Evolutionary conservation across 2,329 filamentous ascomycete genomes (phyloP), one percentile per base, ranked within the genome.

Genomic region (Nannizzia gypsea): DNA sequence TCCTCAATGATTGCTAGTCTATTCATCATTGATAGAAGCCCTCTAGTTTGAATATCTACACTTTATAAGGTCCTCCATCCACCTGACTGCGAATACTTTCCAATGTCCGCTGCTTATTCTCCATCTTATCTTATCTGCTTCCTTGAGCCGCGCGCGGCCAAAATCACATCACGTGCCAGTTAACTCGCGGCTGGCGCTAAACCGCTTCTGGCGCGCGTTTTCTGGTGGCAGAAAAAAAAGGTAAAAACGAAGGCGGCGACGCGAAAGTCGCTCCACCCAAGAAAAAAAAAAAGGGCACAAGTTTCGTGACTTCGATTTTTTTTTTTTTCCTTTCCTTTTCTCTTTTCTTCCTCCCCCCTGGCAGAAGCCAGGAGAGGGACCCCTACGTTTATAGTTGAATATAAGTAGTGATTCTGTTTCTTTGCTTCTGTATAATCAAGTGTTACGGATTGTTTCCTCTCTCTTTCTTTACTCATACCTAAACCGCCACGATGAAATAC

Each of bases 401-500:
- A 58, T 28, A 58, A 44, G 28, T 57, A 40, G 34, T 42, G 13
- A 57, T 57, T 31, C 28, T 17, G 13, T 54, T n/a, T 28, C 26
- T 54, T 34, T 54, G 28, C 50, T 31, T 54, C 28, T 42, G 26
- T 34, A 54, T 11, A 17, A 17, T 26, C 42, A 17, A 38, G n/a
- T 34, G 31, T 58, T n/a, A 40, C 34, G 20, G 17, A 31, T 44
- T 46, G 36, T 24, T 55, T 58, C 28, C 42, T 58, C n/a, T 26
- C 26, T 17, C 26, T 34, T 9, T 3, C 9, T 9, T 3, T 20
- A n/a, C 38, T 42, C 38, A 42, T 42, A 57, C 36, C 36, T 20
- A 38, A 36, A 48, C 54, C 26, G 60, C 17, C 67, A 83, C 77
- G 69, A 90, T 90, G 87, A 89, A 89, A 78, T 89, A 89, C 80